Conservation (phyloP, 441 rosid species). For the Omphalea diandra region DNA sequence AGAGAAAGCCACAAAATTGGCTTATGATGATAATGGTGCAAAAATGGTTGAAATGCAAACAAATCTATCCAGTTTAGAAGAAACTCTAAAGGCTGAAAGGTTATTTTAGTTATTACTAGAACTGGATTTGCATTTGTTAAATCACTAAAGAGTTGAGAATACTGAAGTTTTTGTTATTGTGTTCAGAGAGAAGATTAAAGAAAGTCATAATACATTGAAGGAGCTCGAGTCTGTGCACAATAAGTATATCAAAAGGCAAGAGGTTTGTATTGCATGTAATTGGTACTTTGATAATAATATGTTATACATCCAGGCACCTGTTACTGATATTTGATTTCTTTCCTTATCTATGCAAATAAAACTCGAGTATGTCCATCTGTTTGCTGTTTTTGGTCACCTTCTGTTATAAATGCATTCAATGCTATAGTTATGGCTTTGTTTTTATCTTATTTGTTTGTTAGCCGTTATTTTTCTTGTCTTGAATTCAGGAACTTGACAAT, state of each 20-base stretch:
- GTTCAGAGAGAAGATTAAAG: conserved; percentile 76
- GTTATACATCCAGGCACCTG: background rate
- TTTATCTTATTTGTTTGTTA: background rate
- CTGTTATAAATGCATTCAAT: background rate
- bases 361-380: background rate
- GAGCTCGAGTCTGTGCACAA: conserved; percentile 76
- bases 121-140: conserved; percentile 5
- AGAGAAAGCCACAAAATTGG: conserved; percentile 85
- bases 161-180: conserved; percentile 13
- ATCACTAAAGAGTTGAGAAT: background rate
- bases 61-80: conserved; percentile 62
- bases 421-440: background rate
- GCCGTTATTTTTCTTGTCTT: conserved; percentile 11
- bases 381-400: background rate
- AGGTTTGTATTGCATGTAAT: conserved; percentile 48
- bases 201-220: conserved; percentile 57
- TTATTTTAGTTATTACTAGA: conserved; percentile 25
- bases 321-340: background rate
- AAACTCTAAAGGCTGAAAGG: conserved; percentile 68
- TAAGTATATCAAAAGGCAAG: conserved; percentile 68
- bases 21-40: conserved; percentile 58
- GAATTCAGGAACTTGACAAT: conserved; percentile 71
- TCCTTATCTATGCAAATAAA: background rate
- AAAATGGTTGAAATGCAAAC: conserved; percentile 59
- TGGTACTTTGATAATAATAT: conserved; percentile 15